Conservation (phyloP, 116 monocot genomes). For the Iris pallida region DNA sequence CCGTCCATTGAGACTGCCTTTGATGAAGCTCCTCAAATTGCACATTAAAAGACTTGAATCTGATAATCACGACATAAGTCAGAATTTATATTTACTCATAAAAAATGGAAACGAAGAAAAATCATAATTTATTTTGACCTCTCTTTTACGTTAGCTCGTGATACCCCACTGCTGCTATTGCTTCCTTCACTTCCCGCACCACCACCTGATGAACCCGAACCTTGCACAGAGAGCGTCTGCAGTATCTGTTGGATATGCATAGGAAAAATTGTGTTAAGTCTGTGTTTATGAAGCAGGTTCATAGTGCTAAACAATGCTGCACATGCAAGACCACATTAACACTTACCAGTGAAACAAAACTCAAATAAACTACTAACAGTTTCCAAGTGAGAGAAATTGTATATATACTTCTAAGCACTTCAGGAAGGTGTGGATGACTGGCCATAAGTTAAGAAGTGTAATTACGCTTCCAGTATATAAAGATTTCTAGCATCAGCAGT, state of each 20-base stretch:
- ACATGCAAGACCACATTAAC: no score
- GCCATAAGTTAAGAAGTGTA: no score
- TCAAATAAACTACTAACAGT: no score
- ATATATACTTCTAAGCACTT: no score
- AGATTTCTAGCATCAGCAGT: no score
- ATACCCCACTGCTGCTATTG: slow-evolving; percentile 65
- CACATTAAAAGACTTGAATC: slow-evolving; percentile 83
- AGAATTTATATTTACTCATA: not conserved
- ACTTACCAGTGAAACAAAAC: no score
- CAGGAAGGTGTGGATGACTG: no score
- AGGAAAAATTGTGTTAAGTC: no score
- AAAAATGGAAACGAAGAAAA: not conserved
- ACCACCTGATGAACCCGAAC: slow-evolving; percentile 51
- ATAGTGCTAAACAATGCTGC: no score
- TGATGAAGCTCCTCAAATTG: slow-evolving; percentile 93
- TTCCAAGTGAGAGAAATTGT: no score
- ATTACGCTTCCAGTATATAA: no score
- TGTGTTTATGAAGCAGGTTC: no score
- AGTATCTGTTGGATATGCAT: slow-evolving; percentile 41
- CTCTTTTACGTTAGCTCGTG: slow-evolving; percentile 71
- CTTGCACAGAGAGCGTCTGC: slow-evolving; percentile 69
- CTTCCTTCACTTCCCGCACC: slow-evolving; percentile 30
- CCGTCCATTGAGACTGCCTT: slow-evolving; percentile 83
- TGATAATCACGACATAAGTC: slow-evolving; percentile 9
- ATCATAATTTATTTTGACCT: slow-evolving; percentile 34